phyloP scores from a whole-genome alignment of 2,329 filamentous ascomycete species.

The Huntiella omanensis region DNA sequence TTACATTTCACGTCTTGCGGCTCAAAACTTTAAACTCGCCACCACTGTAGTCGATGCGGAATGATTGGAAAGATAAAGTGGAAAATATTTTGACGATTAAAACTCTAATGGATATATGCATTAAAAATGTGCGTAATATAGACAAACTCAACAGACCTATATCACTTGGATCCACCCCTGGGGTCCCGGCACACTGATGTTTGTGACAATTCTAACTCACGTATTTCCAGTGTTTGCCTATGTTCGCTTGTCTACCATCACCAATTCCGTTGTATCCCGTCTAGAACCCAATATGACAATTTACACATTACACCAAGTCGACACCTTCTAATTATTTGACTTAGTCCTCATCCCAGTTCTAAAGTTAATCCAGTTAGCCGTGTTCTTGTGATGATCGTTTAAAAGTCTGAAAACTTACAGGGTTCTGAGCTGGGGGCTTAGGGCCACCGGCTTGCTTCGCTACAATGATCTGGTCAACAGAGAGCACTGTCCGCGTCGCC shows the following conservation, averaged over 20 bases:
- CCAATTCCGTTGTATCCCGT: too few relatives aligned
- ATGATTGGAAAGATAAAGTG: background rate
- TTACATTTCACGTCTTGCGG: conserved; percentile 43
- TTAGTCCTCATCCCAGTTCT: conserved; percentile 48
- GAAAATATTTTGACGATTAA: conserved; percentile 6
- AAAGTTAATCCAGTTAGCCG: conserved; percentile 15
- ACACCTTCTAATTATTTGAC: conserved; percentile 10
- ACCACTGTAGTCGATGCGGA: conserved; percentile 24
- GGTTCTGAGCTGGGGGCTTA: conserved; percentile 88
- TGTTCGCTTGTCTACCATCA: background rate
- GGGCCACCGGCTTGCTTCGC: conserved; percentile 92
- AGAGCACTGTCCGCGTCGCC: conserved; percentile 79
- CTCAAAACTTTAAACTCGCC: conserved; percentile 44
- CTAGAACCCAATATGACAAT: conserved; percentile 8
- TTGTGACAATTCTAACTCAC: conserved; percentile 7
- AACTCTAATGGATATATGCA: conserved; percentile 11
- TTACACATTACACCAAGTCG: conserved; percentile 13
- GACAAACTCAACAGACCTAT: conserved; percentile 2
- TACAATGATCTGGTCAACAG: conserved; percentile 97
- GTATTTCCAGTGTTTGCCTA: conserved; percentile 4
- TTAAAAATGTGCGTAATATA: conserved; percentile 9
- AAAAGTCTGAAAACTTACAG: conserved; percentile 31
- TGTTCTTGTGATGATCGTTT: background rate
- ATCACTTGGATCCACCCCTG: conserved; percentile 1
- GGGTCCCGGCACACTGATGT: conserved; percentile 7